Conservation (phyloP, 2,329 filamentous ascomycete genomes). For the Hirsutella minnesotensis region DNA sequence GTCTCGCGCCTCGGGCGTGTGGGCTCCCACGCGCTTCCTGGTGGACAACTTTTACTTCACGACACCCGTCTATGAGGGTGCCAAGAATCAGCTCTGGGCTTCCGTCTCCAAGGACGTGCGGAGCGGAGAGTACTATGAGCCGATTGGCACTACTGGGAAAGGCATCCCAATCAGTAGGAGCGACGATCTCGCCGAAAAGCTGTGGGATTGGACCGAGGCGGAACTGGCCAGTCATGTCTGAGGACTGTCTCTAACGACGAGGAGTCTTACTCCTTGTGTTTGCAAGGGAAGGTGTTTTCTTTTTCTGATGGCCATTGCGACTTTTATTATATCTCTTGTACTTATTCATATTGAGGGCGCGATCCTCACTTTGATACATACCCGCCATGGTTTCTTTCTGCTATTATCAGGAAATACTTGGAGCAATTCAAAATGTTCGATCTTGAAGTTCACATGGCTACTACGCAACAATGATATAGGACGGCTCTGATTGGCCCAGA, state of each 20-base stretch:
- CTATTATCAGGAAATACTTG: too few species aligned
- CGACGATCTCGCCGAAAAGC: constrained; percentile 14
- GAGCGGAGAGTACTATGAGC: constrained; percentile 21
- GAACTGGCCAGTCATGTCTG: constrained; percentile 11
- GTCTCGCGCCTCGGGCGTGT: constrained; percentile 5
- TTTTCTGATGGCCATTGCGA: too few species aligned
- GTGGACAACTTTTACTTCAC: constrained; percentile 9
- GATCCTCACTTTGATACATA: too few species aligned
- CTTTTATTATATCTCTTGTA: too few species aligned
- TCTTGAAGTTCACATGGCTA: too few species aligned
- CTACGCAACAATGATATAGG: not conserved
- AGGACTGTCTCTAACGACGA: too few species aligned
- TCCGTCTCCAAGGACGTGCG: constrained; percentile 19
- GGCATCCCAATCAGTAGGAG: constrained; percentile 11
- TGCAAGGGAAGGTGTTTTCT: too few species aligned
- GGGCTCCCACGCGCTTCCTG: constrained; percentile 4
- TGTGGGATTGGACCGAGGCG: constrained; percentile 24
- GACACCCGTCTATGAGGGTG: constrained; percentile 18
- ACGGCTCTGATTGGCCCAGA: constrained; percentile 1
- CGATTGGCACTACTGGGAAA: constrained; percentile 15
- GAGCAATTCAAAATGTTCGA: too few species aligned
- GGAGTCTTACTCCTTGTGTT: too few species aligned
- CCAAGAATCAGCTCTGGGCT: constrained; percentile 31
- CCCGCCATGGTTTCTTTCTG: too few species aligned
- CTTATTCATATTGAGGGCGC: too few species aligned